Conservation (phyloP, 768 basidiomycete species). For the Myochromella boudieri region DNA sequence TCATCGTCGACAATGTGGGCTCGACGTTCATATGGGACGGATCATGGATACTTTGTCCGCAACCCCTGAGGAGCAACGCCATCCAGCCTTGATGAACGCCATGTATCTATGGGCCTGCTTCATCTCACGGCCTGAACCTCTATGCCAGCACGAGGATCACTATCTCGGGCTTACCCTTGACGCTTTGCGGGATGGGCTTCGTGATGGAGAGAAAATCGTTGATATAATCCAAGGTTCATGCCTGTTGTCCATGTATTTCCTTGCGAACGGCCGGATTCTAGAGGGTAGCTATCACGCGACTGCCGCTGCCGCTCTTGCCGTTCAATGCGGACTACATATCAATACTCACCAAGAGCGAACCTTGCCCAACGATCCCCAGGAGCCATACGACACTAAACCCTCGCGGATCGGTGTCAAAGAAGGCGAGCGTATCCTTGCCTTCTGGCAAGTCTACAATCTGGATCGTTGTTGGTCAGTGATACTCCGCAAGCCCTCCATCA, state of each 20-base stretch:
- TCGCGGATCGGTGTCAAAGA: constrained; percentile 59
- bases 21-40: constrained; percentile 67
- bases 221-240: constrained; percentile 80
- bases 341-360: constrained; percentile 32
- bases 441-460: constrained; percentile 83
- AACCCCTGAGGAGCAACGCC: constrained; percentile 60
- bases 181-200: constrained; percentile 62
- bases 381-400: constrained; percentile 53
- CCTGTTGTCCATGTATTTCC: constrained; percentile 72
- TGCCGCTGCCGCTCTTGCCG: constrained; percentile 68
- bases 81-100: constrained; percentile 76
- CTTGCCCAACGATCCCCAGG: constrained; percentile 31
- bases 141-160: constrained; percentile 70
- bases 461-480: constrained; percentile 82
- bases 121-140: constrained; percentile 67
- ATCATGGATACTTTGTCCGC: constrained; percentile 60
- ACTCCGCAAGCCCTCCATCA: constrained; percentile 63
- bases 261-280: constrained; percentile 72
- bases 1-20: constrained; percentile 72
- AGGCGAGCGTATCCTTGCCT: constrained; percentile 71
- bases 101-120: constrained; percentile 86
- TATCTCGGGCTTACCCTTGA: constrained; percentile 68
- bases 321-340: constrained; percentile 71
- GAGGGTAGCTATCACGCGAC: constrained; percentile 80
- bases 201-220: constrained; percentile 50